Base-by-base conservation (phyloP, 768 basidiomycete genomes). In the Coprinopsis cinerea region DNA sequence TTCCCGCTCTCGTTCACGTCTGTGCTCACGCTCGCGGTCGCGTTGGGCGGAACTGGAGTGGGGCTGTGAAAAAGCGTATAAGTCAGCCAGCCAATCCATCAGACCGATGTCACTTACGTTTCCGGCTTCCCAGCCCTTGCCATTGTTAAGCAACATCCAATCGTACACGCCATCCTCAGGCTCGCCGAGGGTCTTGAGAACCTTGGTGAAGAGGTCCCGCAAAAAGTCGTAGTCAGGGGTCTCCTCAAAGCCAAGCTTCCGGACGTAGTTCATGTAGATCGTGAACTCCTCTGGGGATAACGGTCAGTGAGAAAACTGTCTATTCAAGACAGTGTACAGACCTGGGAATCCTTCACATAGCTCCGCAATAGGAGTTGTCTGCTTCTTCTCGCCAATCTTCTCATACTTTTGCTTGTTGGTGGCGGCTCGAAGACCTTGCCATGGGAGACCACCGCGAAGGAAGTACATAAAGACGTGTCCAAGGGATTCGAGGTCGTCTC, bases 381-480 rank as follows among this genome's bases (percentile, higher is more conserved):
- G 95, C 71, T 92, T 99, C 79, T 97, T 98, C 73, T 96, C 96
- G 42, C 95, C 96, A 57, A 99, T 99, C 75, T 98, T 98, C 70
- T 99, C 96, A 65, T 99, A 99, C 72, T 98, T 98, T 67, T 98
- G 95, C 72, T 98, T 98, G 77, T 99, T 98, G 1, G 95, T 99
- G 7, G 93, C 93, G 18, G 95, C 96, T 61, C 94, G 83, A 54
- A 99, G 74, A 40, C 95, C 95, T 65, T 99, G 95, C 95, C 95
- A 99, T 23, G 95, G 95, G 49, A 99, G 77, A 17, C 93, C 92
- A 22, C 95, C 95, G 3, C 95, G 80, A 58, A 99, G 67, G 68
- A 99, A 99, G 68, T 99, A 99, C 90, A 99, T 97, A 74, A 98
- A 98, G 39, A 99, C 96, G 65, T 99, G 96, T 0, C 96, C 95